A percentile compares a stretch with the other conserved stretches of the same genome.
Evolutionary conservation across 768 basidiomycete genomes (phyloP).

Genomic region (Leccinum pellstonianum): DNA sequence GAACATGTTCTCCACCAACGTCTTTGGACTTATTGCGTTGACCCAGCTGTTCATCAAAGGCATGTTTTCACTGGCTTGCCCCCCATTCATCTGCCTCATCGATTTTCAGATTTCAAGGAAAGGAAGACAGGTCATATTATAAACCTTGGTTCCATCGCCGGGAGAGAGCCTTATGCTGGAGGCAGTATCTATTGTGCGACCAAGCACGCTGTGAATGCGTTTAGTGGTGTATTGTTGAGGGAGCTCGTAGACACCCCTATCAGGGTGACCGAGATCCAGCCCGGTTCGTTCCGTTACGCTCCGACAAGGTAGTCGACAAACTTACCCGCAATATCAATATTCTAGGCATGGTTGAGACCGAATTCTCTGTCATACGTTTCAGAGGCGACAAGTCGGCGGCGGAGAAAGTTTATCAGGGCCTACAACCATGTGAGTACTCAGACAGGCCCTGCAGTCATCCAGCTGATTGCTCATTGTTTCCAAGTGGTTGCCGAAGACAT

Average conservation of each 20-base stretch:
- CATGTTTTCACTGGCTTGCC: constrained; percentile 10
- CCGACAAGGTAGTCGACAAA: constrained; percentile 4
- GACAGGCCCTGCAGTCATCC: background rate
- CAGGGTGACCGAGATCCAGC: constrained; percentile 92
- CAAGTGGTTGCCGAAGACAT: constrained; percentile 82
- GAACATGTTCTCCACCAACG: constrained; percentile 78
- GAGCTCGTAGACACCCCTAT: constrained; percentile 93
- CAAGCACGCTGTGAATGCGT: constrained; percentile 83
- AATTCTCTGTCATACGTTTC: constrained; percentile 91
- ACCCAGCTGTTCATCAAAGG: constrained; percentile 74
- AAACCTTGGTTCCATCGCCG: constrained; percentile 93
- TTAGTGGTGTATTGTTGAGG: constrained; percentile 75
- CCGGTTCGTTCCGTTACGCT: constrained; percentile 48
- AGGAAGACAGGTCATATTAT: constrained; percentile 85
- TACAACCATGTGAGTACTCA: constrained; percentile 70
- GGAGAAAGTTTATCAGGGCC: constrained; percentile 86
- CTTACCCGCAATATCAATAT: constrained; percentile 3
- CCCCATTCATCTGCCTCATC: constrained; percentile 10
- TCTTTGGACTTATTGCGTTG: constrained; percentile 80
- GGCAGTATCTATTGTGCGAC: constrained; percentile 94
- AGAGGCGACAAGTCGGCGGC: constrained; percentile 81
- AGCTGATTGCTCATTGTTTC: constrained; percentile 5
- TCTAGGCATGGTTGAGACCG: constrained; percentile 82
- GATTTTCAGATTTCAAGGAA: constrained; percentile 65
- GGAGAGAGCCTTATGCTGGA: constrained; percentile 82